Evolutionary conservation across 805 yeast species (phyloP).

Genomic region (Cyberlindnera bimundalis): DNA sequence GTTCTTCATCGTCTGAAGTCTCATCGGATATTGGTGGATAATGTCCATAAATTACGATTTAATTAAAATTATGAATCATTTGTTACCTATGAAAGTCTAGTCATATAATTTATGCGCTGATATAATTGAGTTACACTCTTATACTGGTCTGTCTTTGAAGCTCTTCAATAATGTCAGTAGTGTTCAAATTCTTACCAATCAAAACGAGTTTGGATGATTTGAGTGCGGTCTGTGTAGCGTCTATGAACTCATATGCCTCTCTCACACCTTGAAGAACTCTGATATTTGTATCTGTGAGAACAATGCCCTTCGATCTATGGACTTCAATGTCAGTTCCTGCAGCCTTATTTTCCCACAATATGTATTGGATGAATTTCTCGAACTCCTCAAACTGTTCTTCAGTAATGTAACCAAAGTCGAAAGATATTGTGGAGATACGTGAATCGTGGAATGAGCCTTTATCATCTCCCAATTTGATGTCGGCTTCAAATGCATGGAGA

Average conservation of each 20-base stretch:
- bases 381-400: slow-evolving; percentile 40
- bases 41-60: no score
- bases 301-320: slow-evolving; percentile 78
- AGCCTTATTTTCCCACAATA: slow-evolving; percentile 69
- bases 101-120: not conserved
- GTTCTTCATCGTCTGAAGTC: slow-evolving; percentile 26
- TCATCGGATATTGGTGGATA: slow-evolving; percentile 23
- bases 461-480: slow-evolving; percentile 26
- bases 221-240: slow-evolving; percentile 37
- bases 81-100: not conserved
- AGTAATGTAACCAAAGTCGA: slow-evolving; percentile 39
- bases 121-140: not conserved
- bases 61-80: no score
- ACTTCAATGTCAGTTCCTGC: slow-evolving; percentile 53
- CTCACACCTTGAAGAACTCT: slow-evolving; percentile 78
- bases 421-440: slow-evolving; percentile 49
- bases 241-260: slow-evolving; percentile 80
- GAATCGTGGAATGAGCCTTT: slow-evolving; percentile 44
- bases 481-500: slow-evolving; percentile 69
- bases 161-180: slow-evolving; percentile 34
- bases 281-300: slow-evolving; percentile 39
- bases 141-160: slow-evolving; percentile 21
- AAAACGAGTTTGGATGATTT: slow-evolving; percentile 59
- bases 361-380: slow-evolving; percentile 61
- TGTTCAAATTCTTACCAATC: slow-evolving; percentile 63